Conservation (phyloP, 805 yeast species). For the Saccharomyces paradoxus region DNA sequence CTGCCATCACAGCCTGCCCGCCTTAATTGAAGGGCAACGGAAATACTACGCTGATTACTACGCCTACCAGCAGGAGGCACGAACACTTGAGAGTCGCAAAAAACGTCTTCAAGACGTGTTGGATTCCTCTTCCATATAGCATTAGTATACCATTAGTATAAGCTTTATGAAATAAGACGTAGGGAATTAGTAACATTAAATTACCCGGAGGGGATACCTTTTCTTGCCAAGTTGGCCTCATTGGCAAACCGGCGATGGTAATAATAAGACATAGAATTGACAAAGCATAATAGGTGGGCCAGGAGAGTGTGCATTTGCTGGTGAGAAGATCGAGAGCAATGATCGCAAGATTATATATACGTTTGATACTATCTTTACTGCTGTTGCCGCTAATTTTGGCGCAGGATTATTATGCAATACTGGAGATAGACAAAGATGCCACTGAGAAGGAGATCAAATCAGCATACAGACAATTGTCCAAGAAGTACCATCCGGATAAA, state of each 20-base stretch:
- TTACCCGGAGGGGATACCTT: background rate
- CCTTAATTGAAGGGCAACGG: constrained; percentile 11
- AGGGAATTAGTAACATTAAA: background rate
- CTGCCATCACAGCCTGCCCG: constrained; percentile 13
- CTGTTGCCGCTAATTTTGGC: constrained; percentile 16
- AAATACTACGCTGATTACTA: constrained; percentile 18
- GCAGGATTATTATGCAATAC: constrained; percentile 47
- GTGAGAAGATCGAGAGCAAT: background rate
- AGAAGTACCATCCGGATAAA: constrained; percentile 91
- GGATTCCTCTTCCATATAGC: background rate
- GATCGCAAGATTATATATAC: background rate
- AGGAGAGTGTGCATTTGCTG: background rate
- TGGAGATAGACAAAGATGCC: constrained; percentile 65
- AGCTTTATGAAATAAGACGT: background rate
- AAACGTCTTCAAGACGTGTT: constrained; percentile 1
- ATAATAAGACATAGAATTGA: background rate
- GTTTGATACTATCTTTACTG: background rate
- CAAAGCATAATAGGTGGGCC: background rate
- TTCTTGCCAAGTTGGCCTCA: background rate
- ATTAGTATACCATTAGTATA: background rate
- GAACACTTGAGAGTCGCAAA: constrained; percentile 8
- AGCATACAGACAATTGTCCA: constrained; percentile 74
- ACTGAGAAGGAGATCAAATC: constrained; percentile 73
- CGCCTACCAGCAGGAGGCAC: constrained; percentile 15
- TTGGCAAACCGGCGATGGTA: background rate